phyloP scores from a whole-genome alignment of 306 rosid genomes.

The Adenanthera pavonina region DNA sequence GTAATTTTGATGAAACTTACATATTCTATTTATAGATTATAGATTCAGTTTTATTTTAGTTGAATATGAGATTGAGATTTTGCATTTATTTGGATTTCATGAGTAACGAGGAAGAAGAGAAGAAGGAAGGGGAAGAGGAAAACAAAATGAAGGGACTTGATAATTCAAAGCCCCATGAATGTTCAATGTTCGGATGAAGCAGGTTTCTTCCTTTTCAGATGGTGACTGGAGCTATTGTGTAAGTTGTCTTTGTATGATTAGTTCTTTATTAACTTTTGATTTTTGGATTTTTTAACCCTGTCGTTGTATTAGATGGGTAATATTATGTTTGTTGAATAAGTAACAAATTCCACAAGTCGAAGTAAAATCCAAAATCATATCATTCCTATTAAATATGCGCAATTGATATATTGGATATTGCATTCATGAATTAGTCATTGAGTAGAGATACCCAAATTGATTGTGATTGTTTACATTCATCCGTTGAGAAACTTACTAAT shows the following conservation, averaged over 20 bases:
- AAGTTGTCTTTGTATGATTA: constrained; percentile 36
- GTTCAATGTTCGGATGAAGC: constrained; percentile 57
- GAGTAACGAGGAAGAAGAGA: no score
- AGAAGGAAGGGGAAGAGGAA: no score
- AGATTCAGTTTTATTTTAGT: no score
- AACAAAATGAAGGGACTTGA: no score
- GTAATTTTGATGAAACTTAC: no score
- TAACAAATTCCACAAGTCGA: not conserved
- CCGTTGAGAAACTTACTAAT: not conserved
- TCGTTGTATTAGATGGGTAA: not conserved
- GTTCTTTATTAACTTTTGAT: not conserved
- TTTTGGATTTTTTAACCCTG: not conserved
- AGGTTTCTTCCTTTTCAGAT: constrained; percentile 85
- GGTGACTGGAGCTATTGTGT: constrained; percentile 88
- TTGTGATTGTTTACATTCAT: not conserved
- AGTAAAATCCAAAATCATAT: not conserved
- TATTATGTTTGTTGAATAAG: not conserved
- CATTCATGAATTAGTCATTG: not conserved
- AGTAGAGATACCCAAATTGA: not conserved
- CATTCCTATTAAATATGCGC: not conserved
- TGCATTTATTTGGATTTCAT: no score
- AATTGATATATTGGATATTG: not conserved
- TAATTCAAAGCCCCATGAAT: not conserved
- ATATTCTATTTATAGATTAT: no score
- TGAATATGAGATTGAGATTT: no score